phyloP scores from a whole-genome alignment of 2,329 filamentous ascomycete genomes.

The Cryphonectria nitschkei region DNA sequence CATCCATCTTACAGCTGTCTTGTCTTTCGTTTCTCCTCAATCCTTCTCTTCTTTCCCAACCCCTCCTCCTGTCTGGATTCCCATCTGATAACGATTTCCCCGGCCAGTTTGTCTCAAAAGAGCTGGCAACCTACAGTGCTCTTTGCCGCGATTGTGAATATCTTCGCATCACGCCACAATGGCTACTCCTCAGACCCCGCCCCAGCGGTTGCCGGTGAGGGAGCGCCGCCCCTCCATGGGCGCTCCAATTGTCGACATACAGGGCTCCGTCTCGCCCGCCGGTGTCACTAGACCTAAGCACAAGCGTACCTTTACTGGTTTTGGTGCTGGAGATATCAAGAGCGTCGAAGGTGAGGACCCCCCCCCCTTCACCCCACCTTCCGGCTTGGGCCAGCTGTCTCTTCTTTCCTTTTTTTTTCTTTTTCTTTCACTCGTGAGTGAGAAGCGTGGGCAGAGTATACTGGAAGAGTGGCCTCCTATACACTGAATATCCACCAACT shows the following conservation, averaged over 20 bases:
- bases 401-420: no score
- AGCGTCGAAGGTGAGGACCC: conserved; percentile 75
- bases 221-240: conserved; percentile 82
- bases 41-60: not conserved
- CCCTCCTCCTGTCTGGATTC: not conserved
- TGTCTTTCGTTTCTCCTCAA: not conserved
- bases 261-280: conserved; percentile 82
- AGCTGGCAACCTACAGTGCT: not conserved
- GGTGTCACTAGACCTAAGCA: conserved; percentile 91
- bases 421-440: not conserved
- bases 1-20: not conserved
- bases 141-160: not conserved
- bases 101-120: not conserved
- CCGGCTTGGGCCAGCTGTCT: not conserved
- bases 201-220: conserved; percentile 54
- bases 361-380: no score
- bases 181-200: conserved; percentile 36
- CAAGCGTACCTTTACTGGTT: conserved; percentile 94
- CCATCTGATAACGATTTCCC: not conserved
- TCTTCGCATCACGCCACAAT: conserved; percentile 11
- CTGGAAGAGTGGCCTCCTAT: not conserved
- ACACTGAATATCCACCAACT: not conserved
- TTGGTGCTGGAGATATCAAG: conserved; percentile 90
- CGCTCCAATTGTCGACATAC: conserved; percentile 83
- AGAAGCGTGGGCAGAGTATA: not conserved